Evolutionary conservation across 2,329 filamentous ascomycete genomes (phyloP).

Genomic region (Trichoderma semiorbis): DNA sequence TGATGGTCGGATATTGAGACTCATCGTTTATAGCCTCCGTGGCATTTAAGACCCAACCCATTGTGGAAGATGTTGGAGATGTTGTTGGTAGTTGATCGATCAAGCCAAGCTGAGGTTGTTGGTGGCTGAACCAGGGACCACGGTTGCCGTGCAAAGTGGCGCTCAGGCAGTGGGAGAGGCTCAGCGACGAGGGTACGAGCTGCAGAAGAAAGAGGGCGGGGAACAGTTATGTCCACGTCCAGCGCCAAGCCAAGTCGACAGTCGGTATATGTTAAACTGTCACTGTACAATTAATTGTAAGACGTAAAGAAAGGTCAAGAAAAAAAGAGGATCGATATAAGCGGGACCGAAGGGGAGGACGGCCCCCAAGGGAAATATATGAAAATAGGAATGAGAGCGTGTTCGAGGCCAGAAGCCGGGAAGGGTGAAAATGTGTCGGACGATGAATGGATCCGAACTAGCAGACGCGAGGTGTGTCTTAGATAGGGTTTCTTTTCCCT

Average conservation of each 20-base stretch:
- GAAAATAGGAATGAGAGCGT: neutral
- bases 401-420: neutral
- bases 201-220: neutral
- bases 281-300: neutral
- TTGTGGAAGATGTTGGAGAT: constrained; percentile 24
- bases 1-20: constrained; percentile 48
- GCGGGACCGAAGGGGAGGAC: neutral
- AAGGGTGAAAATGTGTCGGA: constrained; percentile 5
- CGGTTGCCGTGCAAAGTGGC: neutral
- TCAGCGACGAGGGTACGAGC: neutral
- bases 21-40: constrained; percentile 42
- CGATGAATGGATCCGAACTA: constrained; percentile 4
- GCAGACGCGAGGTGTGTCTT: constrained; percentile 3
- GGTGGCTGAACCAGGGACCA: neutral
- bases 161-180: neutral
- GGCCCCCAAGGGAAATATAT: constrained; percentile 1
- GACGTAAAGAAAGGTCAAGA: neutral
- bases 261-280: neutral
- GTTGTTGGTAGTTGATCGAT: neutral
- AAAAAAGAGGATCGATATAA: constrained; percentile 4
- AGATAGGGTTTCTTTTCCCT: constrained; percentile 2
- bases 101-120: neutral
- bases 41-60: constrained; percentile 52
- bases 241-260: neutral
- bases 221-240: neutral